phyloP scores from a whole-genome alignment of 164 flowering plant genomes.

The Litsea cubeba region DNA sequence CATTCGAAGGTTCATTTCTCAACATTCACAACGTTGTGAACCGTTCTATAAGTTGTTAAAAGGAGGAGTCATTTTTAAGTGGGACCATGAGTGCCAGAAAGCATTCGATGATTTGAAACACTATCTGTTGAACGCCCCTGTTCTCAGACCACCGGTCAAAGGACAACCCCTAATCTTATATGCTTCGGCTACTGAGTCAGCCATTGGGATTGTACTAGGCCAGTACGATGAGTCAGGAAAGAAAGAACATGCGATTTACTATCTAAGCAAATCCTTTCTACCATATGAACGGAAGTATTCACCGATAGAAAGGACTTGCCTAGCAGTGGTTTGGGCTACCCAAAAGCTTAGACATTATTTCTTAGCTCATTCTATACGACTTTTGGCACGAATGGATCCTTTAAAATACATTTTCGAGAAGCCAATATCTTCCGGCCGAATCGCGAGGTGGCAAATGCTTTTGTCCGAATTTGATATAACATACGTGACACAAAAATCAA shows the following conservation, averaged over 20 bases:
- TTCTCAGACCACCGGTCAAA: neutral
- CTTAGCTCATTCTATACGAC: too few relatives aligned
- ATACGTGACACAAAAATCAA: too few relatives aligned
- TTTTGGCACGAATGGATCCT: too few relatives aligned
- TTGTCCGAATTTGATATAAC: too few relatives aligned
- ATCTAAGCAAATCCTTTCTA: too few relatives aligned
- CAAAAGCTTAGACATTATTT: too few relatives aligned
- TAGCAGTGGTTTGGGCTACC: too few relatives aligned
- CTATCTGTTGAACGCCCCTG: neutral
- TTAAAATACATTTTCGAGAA: too few relatives aligned
- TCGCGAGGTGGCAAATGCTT: too few relatives aligned
- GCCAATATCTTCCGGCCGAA: too few relatives aligned
- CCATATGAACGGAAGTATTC: too few relatives aligned
- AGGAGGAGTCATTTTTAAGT: neutral
- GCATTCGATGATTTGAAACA: neutral
- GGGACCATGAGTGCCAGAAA: neutral
- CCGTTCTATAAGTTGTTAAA: neutral
- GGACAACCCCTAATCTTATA: neutral
- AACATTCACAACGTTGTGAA: neutral
- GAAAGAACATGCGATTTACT: neutral
- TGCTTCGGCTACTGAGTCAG: neutral
- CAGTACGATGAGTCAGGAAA: neutral
- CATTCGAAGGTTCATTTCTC: neutral
- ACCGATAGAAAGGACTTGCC: too few relatives aligned
- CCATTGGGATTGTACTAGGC: neutral